Conservation (phyloP, 306 rosid species). For the barrel medic (Medicago truncatula) region DNA sequence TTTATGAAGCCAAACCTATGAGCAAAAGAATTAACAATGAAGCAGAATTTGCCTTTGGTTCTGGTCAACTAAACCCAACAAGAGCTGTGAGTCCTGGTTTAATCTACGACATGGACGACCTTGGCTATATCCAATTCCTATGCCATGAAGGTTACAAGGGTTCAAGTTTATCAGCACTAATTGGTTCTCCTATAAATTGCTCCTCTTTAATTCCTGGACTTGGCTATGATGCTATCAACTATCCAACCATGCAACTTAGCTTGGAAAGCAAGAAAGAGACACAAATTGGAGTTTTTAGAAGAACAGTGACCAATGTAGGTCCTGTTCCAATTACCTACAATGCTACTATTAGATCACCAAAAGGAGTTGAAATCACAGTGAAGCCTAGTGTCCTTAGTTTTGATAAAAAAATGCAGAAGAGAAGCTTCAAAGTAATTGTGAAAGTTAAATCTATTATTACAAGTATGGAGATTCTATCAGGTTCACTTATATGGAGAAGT, state of each 20-base stretch:
- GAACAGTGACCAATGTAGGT: conserved; percentile 85
- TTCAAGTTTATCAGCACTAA: conserved; percentile 52
- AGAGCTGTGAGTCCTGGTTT: conserved; percentile 78
- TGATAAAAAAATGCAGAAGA: conserved; percentile 52
- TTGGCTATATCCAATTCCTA: conserved; percentile 70
- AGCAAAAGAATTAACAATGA: conserved; percentile 63
- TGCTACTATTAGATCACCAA: conserved; percentile 66
- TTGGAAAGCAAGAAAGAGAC: conserved; percentile 43
- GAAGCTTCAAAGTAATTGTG: conserved; percentile 76
- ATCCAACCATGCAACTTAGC: conserved; percentile 74
- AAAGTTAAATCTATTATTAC: conserved; percentile 58
- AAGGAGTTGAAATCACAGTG: conserved; percentile 71
- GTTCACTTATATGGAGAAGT: conserved; percentile 69
- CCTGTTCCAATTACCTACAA: conserved; percentile 57
- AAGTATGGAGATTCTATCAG: conserved; percentile 54
- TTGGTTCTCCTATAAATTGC: conserved; percentile 69
- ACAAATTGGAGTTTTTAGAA: conserved; percentile 55
- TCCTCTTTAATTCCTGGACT: conserved; percentile 69
- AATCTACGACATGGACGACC: conserved; percentile 71
- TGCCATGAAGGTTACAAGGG: conserved; percentile 75
- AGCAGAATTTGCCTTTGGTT: conserved; percentile 83
- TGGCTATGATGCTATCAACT: conserved; percentile 87
- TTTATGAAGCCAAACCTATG: conserved; percentile 73
- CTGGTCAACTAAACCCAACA: conserved; percentile 79
- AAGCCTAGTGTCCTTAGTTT: conserved; percentile 58